These are phyloP conservation scores for Zoysia pacifica DNA, from an alignment of 176 grass and related monocot genomes.

Conservation along the genomic window DNA sequence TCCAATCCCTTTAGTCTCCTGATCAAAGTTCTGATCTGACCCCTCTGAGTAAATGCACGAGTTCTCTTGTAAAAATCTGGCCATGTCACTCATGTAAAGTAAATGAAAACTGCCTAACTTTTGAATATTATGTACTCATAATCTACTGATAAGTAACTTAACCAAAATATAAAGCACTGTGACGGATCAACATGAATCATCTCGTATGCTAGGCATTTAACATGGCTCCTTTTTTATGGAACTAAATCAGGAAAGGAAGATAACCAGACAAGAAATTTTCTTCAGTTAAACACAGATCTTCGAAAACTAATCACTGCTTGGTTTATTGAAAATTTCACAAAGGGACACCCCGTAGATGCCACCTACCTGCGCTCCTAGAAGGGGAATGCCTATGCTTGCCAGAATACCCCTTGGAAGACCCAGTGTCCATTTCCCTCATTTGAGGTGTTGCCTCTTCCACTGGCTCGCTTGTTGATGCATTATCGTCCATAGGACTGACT, in stretches of 20 bases:
- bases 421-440: slow-evolving; percentile 20
- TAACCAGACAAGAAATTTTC: not conserved
- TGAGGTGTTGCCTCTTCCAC: not conserved
- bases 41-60: slow-evolving; percentile 70
- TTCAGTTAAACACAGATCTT: not conserved
- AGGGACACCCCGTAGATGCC: not conserved
- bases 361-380: slow-evolving; percentile 39
- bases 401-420: slow-evolving; percentile 27
- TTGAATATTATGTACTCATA: slow-evolving; percentile 15
- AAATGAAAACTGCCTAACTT: slow-evolving; percentile 38
- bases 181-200: not conserved
- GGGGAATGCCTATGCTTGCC: slow-evolving; percentile 36
- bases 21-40: slow-evolving; percentile 83
- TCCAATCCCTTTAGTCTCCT: slow-evolving; percentile 39
- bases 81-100: slow-evolving; percentile 31
- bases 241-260: not conserved
- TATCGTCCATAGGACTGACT: slow-evolving; percentile 3
- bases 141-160: not conserved
- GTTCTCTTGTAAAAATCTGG: slow-evolving; percentile 57
- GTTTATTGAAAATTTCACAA: slow-evolving; percentile 1
- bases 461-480: not conserved
- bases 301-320: not conserved
- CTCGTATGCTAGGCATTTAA: not conserved
- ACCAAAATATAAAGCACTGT: not conserved
- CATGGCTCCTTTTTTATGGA: not conserved